These are phyloP conservation scores for Trichomonas gallinae DNA, from an alignment of 208 protist genomes.

Conservation along the genomic window DNA sequence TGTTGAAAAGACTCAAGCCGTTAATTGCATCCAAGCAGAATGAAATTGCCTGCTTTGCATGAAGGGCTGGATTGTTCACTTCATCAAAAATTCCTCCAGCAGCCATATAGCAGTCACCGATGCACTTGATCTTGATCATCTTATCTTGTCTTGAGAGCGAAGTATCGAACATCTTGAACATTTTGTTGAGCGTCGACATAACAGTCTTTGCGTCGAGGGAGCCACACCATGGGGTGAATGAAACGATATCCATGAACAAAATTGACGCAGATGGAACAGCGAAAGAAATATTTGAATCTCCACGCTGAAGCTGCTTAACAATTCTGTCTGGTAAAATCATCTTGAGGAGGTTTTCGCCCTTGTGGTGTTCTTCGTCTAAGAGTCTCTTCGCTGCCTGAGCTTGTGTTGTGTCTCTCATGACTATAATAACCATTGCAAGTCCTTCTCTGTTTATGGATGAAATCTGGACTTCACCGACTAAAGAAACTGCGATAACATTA, in stretches of 20 bases:
- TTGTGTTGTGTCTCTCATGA: background rate
- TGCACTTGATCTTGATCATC: slow-evolving; percentile 6
- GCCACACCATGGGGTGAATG: background rate
- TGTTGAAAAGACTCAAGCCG: background rate
- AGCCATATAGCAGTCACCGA: slow-evolving; percentile 5
- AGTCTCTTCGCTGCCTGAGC: background rate
- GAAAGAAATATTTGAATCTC: background rate
- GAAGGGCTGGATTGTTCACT: background rate
- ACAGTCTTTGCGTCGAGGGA: background rate
- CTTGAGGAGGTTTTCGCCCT: background rate
- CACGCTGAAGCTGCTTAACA: background rate
- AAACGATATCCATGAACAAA: background rate
- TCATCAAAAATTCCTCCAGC: slow-evolving; percentile 18
- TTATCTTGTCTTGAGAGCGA: background rate
- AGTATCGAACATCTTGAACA: background rate
- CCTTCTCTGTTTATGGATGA: background rate
- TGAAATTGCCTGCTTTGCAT: slow-evolving; percentile 16
- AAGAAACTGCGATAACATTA: background rate
- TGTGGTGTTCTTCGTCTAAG: background rate
- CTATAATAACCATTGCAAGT: background rate
- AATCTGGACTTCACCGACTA: background rate
- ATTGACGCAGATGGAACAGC: background rate
- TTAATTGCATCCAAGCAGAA: background rate
- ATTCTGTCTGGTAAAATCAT: background rate
- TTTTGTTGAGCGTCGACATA: background rate